Evolutionary conservation across 129 eudicot species (phyloP), one percentile per base, ranked within the genome.

Genomic region (Escallonia rubra): DNA sequence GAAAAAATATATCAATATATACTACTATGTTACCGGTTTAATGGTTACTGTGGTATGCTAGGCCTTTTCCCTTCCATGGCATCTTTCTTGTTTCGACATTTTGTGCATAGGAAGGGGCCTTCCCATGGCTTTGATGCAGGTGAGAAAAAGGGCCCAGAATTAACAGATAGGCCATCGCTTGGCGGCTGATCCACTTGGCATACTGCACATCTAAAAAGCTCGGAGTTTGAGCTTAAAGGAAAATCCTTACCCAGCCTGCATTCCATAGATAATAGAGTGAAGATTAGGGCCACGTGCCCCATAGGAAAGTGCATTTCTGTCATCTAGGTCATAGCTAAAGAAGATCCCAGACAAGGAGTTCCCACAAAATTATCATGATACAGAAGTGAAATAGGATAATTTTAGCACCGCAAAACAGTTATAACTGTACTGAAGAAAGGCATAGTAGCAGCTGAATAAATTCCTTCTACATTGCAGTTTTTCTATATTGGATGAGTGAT

Each of bases 21-120:
- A 83, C 84, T 72, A 57, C 57, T 43, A 15, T 51, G 45, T 80
- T 61, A 81, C 68, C 85, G 61, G 62, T 74, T 71, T 88, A 49
- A 69, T 83, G 43, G 78, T 76, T 63, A 86, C 58, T 55, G 86
- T 44, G 41, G 78, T 73, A 55, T 48, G 66, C 67, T 86, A 41
- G 87, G 41, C 68, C 79, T 89, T 68, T 87, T 89, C 51, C 96
- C 99, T 89, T 93, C 99, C 99, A 93, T 93, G 61, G 99, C 99
- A 65, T 93, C 99, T 81, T 93, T 93, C 93, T 93, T 93, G 78
- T 79, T 85, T 34, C 90, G 88, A 77, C 99, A 93, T 14, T 16
- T 82, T 59, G 90, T 78, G 64, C 99, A 93, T 57, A 93, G 82
- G 79, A 89, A 86, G 71, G 91, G 98, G 8, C 98, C 98, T 60